Base-by-base conservation (phyloP, 2,329 filamentous ascomycete genomes). In the Emergomyces pasteurianus region DNA sequence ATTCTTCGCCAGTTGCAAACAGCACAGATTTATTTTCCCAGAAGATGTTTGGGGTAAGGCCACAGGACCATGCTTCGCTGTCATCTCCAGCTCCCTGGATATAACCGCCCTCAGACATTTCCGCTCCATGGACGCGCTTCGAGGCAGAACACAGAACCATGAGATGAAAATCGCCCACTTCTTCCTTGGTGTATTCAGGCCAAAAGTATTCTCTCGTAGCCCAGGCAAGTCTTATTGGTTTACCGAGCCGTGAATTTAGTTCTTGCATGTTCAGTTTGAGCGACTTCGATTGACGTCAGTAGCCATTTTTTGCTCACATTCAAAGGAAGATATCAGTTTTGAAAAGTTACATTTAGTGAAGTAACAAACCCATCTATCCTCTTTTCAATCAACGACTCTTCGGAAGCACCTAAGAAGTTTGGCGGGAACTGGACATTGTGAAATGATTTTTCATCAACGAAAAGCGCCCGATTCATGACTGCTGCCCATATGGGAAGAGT, bases 31-130 rank as follows among this genome's bases (percentile, higher is more conserved):
- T 78, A 66, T 96, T 79, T 1, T 73, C 74, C 94, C 94, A 99
- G 74, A 96, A 99, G 0, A 92, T 64, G 0, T 77, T 72, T 0
- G 92, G 84, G 0, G 89, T 94, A 18, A 97, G 81, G 0, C 90
- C 90, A 59, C 83, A 77, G 1, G 91, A 87, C 94, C 94, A 99
- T 66, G 89, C 90, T 78, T 99, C 94, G 14, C 88, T 90, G 72
- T 99, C 94, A 73, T 99, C 94, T 1, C 88, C 94, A 0, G 92
- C 92, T 58, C 94, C 94, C 74, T 97, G 94, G 62, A 99, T 87
- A 70, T 99, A 99, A 6, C 86, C 86, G 2, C 82, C 83, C 69
- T 87, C 85, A 34, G 83, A 83, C 66, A 83, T 79, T 71, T 92
- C 89, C 2, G 83, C 84, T 14, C 85, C 87, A 1, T 77, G 76